A percentile compares a stretch with the other conserved stretches of the same genome.
phyloP scores from a whole-genome alignment of 2,329 filamentous ascomycete species.

The Ophiocordyceps polyrhachis-furcata region DNA sequence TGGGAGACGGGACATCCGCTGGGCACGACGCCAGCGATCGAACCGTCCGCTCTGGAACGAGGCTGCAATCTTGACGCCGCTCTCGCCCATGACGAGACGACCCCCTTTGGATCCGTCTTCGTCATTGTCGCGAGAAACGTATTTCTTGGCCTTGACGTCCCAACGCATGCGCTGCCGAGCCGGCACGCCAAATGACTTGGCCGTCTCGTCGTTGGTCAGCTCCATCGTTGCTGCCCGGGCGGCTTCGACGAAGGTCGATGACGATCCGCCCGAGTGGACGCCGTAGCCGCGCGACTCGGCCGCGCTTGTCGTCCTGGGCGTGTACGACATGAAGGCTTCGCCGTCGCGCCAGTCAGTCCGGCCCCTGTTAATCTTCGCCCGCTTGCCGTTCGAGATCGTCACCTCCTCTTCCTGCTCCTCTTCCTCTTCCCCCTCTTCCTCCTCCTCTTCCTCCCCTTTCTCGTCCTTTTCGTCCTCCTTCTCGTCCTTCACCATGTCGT shows the following conservation, averaged over 20 bases:
- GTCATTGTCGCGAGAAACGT: conserved; percentile 81
- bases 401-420: conserved; percentile 50
- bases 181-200: conserved; percentile 61
- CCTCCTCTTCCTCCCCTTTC: conserved; percentile 15
- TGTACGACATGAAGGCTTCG: conserved; percentile 95
- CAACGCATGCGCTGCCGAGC: conserved; percentile 66
- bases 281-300: conserved; percentile 88
- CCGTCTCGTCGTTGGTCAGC: conserved; percentile 70
- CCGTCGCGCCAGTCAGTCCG: conserved; percentile 58
- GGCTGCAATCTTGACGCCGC: conserved; percentile 87
- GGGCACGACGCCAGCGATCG: conserved; percentile 76
- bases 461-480: conserved; percentile 10
- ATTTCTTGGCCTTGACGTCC: conserved; percentile 95
- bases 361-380: conserved; percentile 20
- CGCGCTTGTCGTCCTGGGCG: conserved; percentile 58
- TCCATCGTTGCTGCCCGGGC: conserved; percentile 86
- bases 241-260: conserved; percentile 63
- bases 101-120: conserved; percentile 66
- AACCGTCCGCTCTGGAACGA: conserved; percentile 86
- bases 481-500: conserved; percentile 1
- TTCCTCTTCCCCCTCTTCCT: conserved; percentile 35
- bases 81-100: conserved; percentile 70
- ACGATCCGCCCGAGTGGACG: conserved; percentile 59
- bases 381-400: conserved; percentile 43
- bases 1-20: conserved; percentile 63